Base-by-base conservation (phyloP, 2,329 filamentous ascomycete species). In the Diplocarpon mali region DNA sequence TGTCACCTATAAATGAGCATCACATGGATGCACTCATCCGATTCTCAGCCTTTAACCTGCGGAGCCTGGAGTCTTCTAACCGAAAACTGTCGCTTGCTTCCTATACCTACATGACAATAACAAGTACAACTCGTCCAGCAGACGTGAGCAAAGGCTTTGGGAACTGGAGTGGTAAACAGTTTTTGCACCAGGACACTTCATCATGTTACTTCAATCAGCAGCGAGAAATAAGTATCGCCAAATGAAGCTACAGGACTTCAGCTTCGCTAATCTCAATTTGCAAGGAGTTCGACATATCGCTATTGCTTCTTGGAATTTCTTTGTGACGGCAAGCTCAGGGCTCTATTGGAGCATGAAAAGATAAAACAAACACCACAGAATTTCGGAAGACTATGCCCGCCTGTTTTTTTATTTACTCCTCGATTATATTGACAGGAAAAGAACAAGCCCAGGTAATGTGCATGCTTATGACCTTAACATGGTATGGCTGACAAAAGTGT, bases 271-370 rank as follows among this genome's bases (percentile, higher is more conserved):
- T 80, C 80, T 48, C 73, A 79, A 52, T 3, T 80, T 78, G 56
- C 75, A 79, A 51, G 76, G 76, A 11, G 72, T 80, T 52, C 79
- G 79, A 57, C 71, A 75, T 2, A 67, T 80, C 34, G 73, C 78
- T 1, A 70, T 73, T 11, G 70, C 69, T 1, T 77, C 74, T 9
- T 80, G 76, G 76, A 70, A 70, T 39, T 78, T 24, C 20, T 7
- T 24, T 3, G 20, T n/a, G n/a, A n/a, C n/a, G n/a, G n/a, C n/a
- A n/a, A n/a, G n/a, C n/a, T n/a, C n/a, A n/a, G n/a, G n/a, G n/a
- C n/a, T n/a, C n/a, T n/a, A n/a, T n/a, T n/a, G n/a, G n/a, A n/a
- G n/a, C n/a, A n/a, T n/a, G n/a, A n/a, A n/a, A n/a, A n/a, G n/a
- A n/a, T n/a, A n/a, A n/a, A n/a, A n/a, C n/a, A n/a, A n/a, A n/a